Conservation (phyloP, 2,329 filamentous ascomycete species). For the Uncinocarpus reesii region DNA sequence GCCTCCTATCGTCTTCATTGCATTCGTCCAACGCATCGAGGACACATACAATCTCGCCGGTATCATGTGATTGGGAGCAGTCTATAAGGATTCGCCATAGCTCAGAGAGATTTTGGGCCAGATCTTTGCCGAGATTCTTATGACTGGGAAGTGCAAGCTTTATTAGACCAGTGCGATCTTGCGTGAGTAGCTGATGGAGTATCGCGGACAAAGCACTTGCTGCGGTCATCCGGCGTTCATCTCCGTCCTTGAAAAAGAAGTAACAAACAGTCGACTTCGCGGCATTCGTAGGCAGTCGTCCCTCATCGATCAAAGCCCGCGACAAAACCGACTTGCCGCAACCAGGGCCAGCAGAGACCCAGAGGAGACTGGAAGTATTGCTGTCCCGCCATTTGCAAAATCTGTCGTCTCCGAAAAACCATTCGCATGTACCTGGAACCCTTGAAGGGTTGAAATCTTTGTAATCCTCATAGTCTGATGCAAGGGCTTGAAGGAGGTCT, state of each 20-base stretch:
- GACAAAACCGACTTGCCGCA: conserved; percentile 39
- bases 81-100: conserved; percentile 28
- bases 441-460: conserved; percentile 18
- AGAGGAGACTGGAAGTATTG: conserved; percentile 22
- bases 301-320: conserved; percentile 29
- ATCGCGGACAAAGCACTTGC: conserved; percentile 28
- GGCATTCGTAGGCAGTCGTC: conserved; percentile 17
- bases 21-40: conserved; percentile 39
- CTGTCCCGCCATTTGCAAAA: conserved; percentile 19
- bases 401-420: conserved; percentile 16
- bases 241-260: conserved; percentile 40
- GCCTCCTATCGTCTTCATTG: background rate
- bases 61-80: conserved; percentile 10
- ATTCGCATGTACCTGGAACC: conserved; percentile 19
- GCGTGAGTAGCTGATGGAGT: conserved; percentile 31
- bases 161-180: background rate
- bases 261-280: conserved; percentile 27
- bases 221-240: conserved; percentile 27
- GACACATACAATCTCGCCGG: conserved; percentile 27
- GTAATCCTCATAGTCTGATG: conserved; percentile 16
- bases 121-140: conserved; percentile 15
- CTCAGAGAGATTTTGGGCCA: conserved; percentile 20
- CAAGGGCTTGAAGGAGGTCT: background rate
- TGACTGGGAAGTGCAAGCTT: conserved; percentile 17
- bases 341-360: conserved; percentile 37